Evolutionary conservation across 2,329 filamentous ascomycete species (phyloP).

Genomic region (Colletotrichum orbiculare): DNA sequence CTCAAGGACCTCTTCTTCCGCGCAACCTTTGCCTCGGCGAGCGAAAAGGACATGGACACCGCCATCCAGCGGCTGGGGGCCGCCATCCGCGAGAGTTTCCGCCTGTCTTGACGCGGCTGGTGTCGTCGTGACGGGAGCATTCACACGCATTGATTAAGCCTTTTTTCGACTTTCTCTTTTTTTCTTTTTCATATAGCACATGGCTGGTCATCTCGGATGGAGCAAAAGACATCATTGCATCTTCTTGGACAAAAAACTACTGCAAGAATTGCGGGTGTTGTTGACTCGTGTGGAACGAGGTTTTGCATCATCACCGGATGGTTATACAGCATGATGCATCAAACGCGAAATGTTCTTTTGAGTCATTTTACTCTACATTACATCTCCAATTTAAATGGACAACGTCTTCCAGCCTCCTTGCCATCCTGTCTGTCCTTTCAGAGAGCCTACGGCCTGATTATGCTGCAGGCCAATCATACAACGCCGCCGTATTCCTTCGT

Average conservation of each 20-base stretch:
- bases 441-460: neutral
- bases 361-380: neutral
- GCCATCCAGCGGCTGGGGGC: conserved; percentile 81
- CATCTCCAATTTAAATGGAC: neutral
- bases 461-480: neutral
- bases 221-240: too few relatives aligned
- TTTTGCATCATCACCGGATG: neutral
- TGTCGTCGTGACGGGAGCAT: neutral
- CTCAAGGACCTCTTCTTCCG: conserved; percentile 83
- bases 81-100: conserved; percentile 72
- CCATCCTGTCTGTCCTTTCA: neutral
- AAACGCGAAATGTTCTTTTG: neutral
- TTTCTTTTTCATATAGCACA: neutral
- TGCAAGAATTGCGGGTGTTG: too few relatives aligned
- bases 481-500: neutral
- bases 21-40: conserved; percentile 87
- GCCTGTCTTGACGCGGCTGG: conserved; percentile 42
- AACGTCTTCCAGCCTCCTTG: neutral
- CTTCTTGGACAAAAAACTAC: too few relatives aligned
- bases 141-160: too few relatives aligned
- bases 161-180: neutral
- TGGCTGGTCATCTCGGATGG: neutral
- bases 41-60: conserved; percentile 74
- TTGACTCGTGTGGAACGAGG: too few relatives aligned
- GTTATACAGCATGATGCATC: neutral